phyloP scores from a whole-genome alignment of 768 basidiomycete species.

The Kwoniella pini region DNA sequence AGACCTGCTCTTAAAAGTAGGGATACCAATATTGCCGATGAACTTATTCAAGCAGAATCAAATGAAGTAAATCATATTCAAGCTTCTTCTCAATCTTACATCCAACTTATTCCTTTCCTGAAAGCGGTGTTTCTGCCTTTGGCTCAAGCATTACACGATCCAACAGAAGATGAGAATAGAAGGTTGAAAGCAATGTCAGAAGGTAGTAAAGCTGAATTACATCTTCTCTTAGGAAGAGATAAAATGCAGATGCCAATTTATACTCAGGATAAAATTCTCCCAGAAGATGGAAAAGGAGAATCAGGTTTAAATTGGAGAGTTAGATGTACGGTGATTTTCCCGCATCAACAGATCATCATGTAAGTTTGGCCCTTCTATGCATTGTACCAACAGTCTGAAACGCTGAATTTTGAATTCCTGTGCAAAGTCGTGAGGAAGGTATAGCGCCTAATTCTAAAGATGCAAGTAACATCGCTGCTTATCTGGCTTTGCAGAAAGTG shows the following conservation, averaged over 20 bases:
- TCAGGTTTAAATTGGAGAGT: slow-evolving; percentile 6
- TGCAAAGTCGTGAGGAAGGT: slow-evolving; percentile 2
- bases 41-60: neutral
- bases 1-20: neutral
- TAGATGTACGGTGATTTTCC: neutral
- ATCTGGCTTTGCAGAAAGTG: slow-evolving; percentile 5
- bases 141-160: neutral
- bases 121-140: neutral
- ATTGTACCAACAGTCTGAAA: neutral
- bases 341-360: neutral
- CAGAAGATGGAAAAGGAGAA: neutral
- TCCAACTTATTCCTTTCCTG: neutral
- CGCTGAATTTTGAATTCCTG: neutral
- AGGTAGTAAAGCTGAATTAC: slow-evolving; percentile 3
- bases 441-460: slow-evolving; percentile 7
- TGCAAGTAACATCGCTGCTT: slow-evolving; percentile 14
- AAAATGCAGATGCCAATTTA: slow-evolving; percentile 4
- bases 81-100: neutral
- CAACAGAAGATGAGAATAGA: neutral
- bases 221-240: neutral
- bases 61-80: no score
- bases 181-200: neutral
- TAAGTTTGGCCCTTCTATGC: neutral
- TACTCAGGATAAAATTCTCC: slow-evolving; percentile 3
- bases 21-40: neutral